phyloP scores from a whole-genome alignment of 2,329 filamentous ascomycete species.

The Seiridium unicorne region DNA sequence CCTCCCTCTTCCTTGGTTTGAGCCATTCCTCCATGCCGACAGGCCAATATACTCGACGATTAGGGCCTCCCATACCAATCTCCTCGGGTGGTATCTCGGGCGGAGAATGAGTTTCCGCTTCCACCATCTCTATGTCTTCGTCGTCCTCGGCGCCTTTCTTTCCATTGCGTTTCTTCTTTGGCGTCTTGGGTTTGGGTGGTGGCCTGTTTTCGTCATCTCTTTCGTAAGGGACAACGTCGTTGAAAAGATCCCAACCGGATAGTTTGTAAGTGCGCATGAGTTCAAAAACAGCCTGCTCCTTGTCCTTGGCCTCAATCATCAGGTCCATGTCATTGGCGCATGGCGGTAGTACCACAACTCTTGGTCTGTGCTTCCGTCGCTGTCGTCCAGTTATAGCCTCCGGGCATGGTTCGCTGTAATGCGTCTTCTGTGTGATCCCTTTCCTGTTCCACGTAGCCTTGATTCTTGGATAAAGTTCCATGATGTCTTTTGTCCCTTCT shows the following conservation, averaged over 20 bases:
- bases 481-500: slow-evolving; percentile 83
- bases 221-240: slow-evolving; percentile 74
- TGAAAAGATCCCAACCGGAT: slow-evolving; percentile 73
- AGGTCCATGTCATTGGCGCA: slow-evolving; percentile 83
- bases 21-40: slow-evolving; percentile 89
- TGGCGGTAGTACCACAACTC: slow-evolving; percentile 77
- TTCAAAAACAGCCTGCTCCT: slow-evolving; percentile 94
- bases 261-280: slow-evolving; percentile 87
- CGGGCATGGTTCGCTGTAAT: slow-evolving; percentile 81
- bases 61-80: slow-evolving; percentile 80
- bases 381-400: slow-evolving; percentile 76
- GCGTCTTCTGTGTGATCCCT: slow-evolving; percentile 90
- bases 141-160: slow-evolving; percentile 33
- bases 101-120: slow-evolving; percentile 36
- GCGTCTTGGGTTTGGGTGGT: slow-evolving; percentile 42
- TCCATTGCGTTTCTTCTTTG: slow-evolving; percentile 39
- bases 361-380: slow-evolving; percentile 79
- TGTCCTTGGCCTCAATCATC: slow-evolving; percentile 99
- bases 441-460: slow-evolving; percentile 81
- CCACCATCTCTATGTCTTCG: slow-evolving; percentile 33
- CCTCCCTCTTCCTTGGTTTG: slow-evolving; percentile 71
- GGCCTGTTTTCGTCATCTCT: slow-evolving; percentile 72
- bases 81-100: slow-evolving; percentile 63
- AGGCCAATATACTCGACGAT: slow-evolving; percentile 87
- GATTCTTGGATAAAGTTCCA: slow-evolving; percentile 72